A percentile compares a stretch with the other conserved stretches of the same genome.
These are phyloP conservation scores for Chlorella sp. DNA, from an alignment of 139 green algal species.

Conservation along the genomic window DNA sequence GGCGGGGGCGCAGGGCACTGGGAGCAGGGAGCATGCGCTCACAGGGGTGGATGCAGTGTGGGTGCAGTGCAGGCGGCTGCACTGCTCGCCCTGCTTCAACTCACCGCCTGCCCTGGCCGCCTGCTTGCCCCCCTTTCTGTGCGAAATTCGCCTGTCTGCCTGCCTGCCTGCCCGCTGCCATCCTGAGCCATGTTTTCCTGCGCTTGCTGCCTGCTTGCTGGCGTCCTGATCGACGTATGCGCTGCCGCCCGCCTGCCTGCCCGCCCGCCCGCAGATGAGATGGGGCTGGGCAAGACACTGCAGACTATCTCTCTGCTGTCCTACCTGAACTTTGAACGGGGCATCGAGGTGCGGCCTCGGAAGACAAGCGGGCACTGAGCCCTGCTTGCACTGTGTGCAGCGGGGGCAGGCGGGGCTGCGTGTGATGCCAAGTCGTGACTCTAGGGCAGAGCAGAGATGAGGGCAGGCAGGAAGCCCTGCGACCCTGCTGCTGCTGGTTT, in stretches of 20 bases:
- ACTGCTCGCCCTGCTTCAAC: background rate
- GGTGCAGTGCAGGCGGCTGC: background rate
- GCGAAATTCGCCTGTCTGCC: background rate
- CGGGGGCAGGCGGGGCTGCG: background rate
- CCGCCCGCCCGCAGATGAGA: slow-evolving; percentile 43
- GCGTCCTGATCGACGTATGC: background rate
- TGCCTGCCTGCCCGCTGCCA: background rate
- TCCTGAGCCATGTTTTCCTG: too few relatives aligned
- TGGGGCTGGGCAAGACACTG: slow-evolving; percentile 74
- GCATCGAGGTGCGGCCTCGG: background rate
- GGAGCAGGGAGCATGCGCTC: too few relatives aligned
- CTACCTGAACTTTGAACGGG: slow-evolving; percentile 46
- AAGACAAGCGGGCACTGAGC: background rate
- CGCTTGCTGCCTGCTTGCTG: background rate
- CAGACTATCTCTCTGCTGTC: slow-evolving; percentile 61
- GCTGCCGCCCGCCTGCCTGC: background rate
- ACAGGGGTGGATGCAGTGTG: too few relatives aligned
- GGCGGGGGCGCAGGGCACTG: too few relatives aligned
- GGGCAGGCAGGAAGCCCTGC: too few relatives aligned
- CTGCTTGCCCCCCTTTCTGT: background rate
- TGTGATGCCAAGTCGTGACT: background rate
- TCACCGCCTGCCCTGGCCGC: too few relatives aligned
- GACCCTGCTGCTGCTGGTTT: too few relatives aligned
- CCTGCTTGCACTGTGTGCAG: background rate
- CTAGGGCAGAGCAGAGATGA: background rate